phyloP scores from a whole-genome alignment of 2,329 filamentous ascomycete species.

The Verticillium tricorpus region DNA sequence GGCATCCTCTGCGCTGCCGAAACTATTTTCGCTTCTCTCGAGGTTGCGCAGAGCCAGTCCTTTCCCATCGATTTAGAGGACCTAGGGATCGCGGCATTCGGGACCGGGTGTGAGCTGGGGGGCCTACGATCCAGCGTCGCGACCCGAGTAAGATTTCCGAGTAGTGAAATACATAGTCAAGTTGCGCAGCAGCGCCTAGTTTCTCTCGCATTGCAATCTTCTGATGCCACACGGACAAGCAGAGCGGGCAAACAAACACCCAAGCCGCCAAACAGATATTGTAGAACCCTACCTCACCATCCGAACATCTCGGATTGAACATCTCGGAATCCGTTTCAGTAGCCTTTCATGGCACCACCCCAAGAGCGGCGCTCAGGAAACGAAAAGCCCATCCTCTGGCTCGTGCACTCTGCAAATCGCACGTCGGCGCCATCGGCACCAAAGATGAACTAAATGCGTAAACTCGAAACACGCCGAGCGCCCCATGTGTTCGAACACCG shows the following conservation, averaged over 20 bases:
- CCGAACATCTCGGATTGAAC: too few species aligned
- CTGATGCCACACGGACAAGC: too few species aligned
- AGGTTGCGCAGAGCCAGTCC: not conserved
- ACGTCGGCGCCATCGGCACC: not conserved
- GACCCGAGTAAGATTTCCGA: too few species aligned
- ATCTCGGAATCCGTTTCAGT: not conserved
- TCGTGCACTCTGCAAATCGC: not conserved
- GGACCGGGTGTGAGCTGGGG: not conserved
- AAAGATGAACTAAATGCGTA: not conserved
- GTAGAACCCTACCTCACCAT: too few species aligned
- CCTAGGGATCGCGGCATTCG: not conserved
- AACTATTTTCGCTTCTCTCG: too few species aligned
- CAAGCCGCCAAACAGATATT: not conserved
- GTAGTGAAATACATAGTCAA: too few species aligned
- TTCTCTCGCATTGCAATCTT: too few species aligned
- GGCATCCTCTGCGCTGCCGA: too few species aligned
- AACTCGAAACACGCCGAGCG: not conserved
- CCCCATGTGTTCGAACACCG: not conserved
- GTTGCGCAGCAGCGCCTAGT: too few species aligned
- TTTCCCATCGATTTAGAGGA: not conserved
- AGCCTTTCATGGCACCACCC: not conserved
- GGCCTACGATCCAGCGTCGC: not conserved
- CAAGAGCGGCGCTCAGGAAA: not conserved
- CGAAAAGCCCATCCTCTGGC: not conserved
- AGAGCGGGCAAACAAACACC: not conserved